Evolutionary conservation across 768 basidiomycete genomes (phyloP), one percentile per base, ranked within the genome.

Genomic region (Termitomyces bulborhizus): DNA sequence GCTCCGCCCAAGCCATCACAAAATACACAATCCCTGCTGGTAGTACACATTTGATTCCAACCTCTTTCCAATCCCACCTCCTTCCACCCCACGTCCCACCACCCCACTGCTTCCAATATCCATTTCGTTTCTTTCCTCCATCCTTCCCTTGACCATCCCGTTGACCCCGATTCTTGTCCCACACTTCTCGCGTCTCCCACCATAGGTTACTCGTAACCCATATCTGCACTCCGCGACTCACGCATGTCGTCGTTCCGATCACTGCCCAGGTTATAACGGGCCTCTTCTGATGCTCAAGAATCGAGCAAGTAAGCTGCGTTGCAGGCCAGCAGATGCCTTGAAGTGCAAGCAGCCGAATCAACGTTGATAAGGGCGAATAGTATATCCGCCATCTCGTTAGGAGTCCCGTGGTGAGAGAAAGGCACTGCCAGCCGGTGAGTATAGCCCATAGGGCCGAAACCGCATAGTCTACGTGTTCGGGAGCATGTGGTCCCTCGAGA

Each of bases 311-410:
- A 39, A 92, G 69, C 60, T 92, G 89, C 4, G 94, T 97, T 3
- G 91, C 86, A 1, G 93, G 92, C 94, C 94, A 98, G 71, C 95
- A 98, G 56, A 98, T 94, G 16, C 91, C 90, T 66, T 98, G 96
- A 0, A 98, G 76, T 0, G 92, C 95, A 53, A 98, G 78, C 4
- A 98, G 84, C 15, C 96, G 88, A 63, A 97, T 89, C 58, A 98
- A 82, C 1, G 94, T 92, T 4, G 95, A 82, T 27, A 91, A 74
- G 0, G 92, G 86, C 0, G 90, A 81, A 67, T 98, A 98, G 72
- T 97, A 96, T 0, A 89, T 78, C 21, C 86, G 79, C 96, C 96
- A 98, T 46, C 96, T 85, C 31, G 83, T 82, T 26, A 95, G 80
- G 0, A 98, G 83, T 11, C 96, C 95, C 0, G 93, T 90, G 0